Conservation (phyloP, 257 asterid genomes). For the Solanum etuberosum region DNA sequence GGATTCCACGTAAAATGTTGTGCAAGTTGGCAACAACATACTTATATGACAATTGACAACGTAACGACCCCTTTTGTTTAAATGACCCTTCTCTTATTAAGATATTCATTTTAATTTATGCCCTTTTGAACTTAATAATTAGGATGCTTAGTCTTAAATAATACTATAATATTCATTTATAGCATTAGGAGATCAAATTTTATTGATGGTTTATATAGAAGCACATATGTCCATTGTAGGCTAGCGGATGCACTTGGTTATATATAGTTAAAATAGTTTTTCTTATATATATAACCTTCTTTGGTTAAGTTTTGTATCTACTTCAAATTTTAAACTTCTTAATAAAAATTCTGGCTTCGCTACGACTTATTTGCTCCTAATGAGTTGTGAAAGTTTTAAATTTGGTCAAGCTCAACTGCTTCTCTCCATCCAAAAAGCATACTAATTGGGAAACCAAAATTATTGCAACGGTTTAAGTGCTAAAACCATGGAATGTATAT, state of each 20-base stretch:
- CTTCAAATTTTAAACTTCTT: too few species aligned
- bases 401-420: background rate
- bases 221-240: background rate
- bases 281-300: too few species aligned
- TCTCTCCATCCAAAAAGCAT: background rate
- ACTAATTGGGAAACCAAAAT: background rate
- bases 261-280: too few species aligned
- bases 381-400: background rate
- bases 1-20: background rate
- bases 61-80: background rate
- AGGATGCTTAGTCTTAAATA: background rate
- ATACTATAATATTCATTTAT: background rate
- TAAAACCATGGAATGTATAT: background rate
- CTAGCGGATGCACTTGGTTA: background rate
- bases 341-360: too few species aligned
- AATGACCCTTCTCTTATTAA: background rate
- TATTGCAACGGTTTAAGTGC: background rate
- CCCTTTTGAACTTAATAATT: background rate
- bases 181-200: background rate
- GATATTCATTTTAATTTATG: background rate
- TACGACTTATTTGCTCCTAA: too few species aligned
- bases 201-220: background rate
- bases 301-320: too few species aligned
- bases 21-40: background rate
- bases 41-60: background rate